Evolutionary conservation across 352 stramenopile genomes (phyloP).

Genomic region (Phytophthora rubi): DNA sequence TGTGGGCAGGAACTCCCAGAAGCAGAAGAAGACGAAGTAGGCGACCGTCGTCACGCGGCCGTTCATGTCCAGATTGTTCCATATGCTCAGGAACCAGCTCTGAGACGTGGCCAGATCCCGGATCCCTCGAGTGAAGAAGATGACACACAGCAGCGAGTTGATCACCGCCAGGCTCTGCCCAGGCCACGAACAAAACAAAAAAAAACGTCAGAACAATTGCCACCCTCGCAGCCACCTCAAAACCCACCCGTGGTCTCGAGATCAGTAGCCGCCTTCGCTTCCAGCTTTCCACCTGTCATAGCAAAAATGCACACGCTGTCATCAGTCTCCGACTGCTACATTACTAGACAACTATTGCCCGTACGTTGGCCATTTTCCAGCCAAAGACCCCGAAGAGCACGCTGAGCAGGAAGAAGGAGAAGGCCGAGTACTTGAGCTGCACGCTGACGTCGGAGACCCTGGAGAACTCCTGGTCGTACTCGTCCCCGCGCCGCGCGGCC

Average conservation of each 20-base stretch:
- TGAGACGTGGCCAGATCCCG: constrained; percentile 83
- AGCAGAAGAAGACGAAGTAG: constrained; percentile 89
- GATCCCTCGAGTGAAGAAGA: constrained; percentile 83
- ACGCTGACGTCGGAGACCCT: constrained; percentile 79
- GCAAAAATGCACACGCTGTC: background rate
- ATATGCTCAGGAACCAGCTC: constrained; percentile 87
- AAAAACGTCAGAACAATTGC: background rate
- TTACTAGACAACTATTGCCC: constrained; percentile 10
- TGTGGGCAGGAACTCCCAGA: constrained; percentile 88
- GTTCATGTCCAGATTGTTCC: constrained; percentile 89
- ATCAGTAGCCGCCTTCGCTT: constrained; percentile 77
- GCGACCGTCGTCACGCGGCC: constrained; percentile 78
- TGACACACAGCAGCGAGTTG: constrained; percentile 80
- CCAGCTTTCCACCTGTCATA: constrained; percentile 68
- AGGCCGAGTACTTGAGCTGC: constrained; percentile 84
- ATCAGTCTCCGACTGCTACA: background rate
- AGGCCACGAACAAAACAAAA: constrained; percentile 6
- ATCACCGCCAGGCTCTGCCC: constrained; percentile 76
- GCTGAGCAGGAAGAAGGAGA: constrained; percentile 83
- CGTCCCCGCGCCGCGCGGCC: constrained; percentile 63
- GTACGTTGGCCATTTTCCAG: constrained; percentile 87
- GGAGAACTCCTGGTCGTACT: constrained; percentile 88
- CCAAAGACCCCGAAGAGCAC: constrained; percentile 85
- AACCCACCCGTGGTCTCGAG: constrained; percentile 70
- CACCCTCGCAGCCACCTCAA: background rate